These are phyloP conservation scores for Leccinum cinnamomeum DNA, from an alignment of 1,284 basidiomycete species.

Conservation along the genomic window DNA sequence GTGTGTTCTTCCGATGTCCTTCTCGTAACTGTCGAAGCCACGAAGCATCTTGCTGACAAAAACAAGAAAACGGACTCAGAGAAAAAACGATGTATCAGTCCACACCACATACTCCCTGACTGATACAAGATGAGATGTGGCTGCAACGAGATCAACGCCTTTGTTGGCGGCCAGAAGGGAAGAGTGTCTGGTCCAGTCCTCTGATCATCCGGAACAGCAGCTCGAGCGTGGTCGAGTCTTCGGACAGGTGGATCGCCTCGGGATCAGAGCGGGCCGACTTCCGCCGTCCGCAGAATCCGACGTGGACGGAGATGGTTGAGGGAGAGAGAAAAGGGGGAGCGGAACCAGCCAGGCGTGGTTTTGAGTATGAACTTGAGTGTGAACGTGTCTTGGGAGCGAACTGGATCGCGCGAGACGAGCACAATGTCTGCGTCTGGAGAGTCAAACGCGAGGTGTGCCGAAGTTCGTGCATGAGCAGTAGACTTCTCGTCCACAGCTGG, in stretches of 20 bases:
- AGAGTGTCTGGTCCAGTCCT: constrained; percentile 38
- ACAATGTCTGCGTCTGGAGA: constrained; percentile 52
- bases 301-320: constrained; percentile 32
- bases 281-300: constrained; percentile 17
- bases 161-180: not conserved
- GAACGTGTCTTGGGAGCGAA: constrained; percentile 48
- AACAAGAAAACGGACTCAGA: not conserved
- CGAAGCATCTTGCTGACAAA: not conserved
- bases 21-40: not conserved
- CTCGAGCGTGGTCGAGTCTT: constrained; percentile 54
- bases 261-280: constrained; percentile 37
- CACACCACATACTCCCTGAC: not conserved
- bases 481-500: not conserved
- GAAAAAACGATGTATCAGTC: not conserved
- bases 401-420: constrained; percentile 43
- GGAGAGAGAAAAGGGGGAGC: constrained; percentile 55
- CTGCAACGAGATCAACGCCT: not conserved
- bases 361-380: constrained; percentile 54
- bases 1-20: not conserved
- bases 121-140: not conserved
- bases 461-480: not conserved
- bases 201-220: constrained; percentile 58
- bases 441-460: constrained; percentile 47
- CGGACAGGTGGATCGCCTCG: constrained; percentile 55
- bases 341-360: constrained; percentile 57